Conservation (phyloP, 495 filamentous ascomycete genomes). For the Astrothelium subdiscretum region DNA sequence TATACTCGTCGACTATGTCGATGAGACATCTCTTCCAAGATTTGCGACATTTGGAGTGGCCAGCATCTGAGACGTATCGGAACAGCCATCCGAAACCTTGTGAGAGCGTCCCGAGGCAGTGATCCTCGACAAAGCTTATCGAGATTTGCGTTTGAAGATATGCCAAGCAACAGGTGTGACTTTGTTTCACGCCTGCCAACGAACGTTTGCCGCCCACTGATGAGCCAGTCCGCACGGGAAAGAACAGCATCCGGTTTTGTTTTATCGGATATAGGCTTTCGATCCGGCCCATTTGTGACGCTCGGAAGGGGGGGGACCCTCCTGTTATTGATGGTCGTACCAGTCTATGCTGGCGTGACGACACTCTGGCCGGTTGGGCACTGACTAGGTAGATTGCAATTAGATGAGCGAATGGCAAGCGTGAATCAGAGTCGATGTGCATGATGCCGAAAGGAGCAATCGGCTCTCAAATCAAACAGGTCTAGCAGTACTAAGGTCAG, state of each 20-base stretch:
- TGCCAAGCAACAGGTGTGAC: neutral
- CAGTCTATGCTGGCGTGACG: neutral
- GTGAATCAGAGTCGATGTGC: neutral
- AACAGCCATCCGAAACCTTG: neutral
- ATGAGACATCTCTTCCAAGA: neutral
- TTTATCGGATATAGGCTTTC: neutral
- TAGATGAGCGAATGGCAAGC: neutral
- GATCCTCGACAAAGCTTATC: neutral
- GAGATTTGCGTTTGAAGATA: neutral
- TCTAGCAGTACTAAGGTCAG: no score
- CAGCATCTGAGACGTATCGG: neutral
- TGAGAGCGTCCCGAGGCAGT: neutral
- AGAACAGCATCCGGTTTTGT: neutral
- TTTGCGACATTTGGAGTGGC: neutral
- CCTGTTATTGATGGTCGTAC: neutral
- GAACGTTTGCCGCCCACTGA: neutral
- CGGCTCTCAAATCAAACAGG: no score
- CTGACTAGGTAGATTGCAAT: neutral
- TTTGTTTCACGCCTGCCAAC: neutral
- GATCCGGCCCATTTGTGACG: neutral
- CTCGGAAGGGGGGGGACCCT: neutral
- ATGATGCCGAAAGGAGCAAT: neutral
- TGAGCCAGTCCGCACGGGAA: neutral
- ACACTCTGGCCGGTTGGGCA: neutral
- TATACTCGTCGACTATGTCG: neutral